Base-by-base conservation (phyloP, 1,139 yeast species). In the Yamadazyma atlantica region DNA sequence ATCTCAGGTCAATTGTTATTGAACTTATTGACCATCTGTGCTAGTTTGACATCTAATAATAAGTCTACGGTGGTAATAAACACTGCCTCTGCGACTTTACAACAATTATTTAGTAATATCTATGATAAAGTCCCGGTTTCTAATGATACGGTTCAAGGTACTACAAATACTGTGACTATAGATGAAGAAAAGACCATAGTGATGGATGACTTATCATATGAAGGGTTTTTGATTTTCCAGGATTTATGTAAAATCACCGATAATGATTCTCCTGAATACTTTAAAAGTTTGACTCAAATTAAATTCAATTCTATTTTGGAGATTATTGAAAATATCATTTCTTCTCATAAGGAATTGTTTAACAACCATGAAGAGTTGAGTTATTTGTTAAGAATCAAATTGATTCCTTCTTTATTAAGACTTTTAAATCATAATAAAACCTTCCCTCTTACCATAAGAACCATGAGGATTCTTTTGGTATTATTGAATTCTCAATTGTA, bases 71-170 rank as follows among this genome's bases (percentile, higher is more conserved):
- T 86, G 45, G 96, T 92, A 3, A 73, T 80, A n/a, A 90, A 89
- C 50, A 86, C 97, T 0, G 97, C 97, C 0, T 80, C 88, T 34
- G 98, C 97, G 2, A 88, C 97, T 2, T 73, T 89, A 34, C 95
- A 89, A 48, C 97, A 92, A 56, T 63, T 92, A 33, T 75, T 89
- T 36, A 78, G 84, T 29, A 78, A 84, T 27, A 74, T 88, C 0
- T 90, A 82, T 57, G 97, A 89, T 42, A 75, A 81, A 40, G 74
- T 79, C 3, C 44, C 39, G 6, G 24, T 16, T 13, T 17, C 23
- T 8, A 14, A 3, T 29, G 16, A 12, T 25, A 28, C 27, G 4
- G 38, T 40, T 6, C 44, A 32, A n/a, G 40, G 35, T 4, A 15
- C 29, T 15, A 37, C 34, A 4, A 28, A 24, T 3, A 23, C 32